Percentiles rank a stretch among this genome's conserved stretches.
These are phyloP conservation scores for Trichosporon sp. DNA, from an alignment of 1,284 basidiomycete species.

Conservation along the genomic window DNA sequence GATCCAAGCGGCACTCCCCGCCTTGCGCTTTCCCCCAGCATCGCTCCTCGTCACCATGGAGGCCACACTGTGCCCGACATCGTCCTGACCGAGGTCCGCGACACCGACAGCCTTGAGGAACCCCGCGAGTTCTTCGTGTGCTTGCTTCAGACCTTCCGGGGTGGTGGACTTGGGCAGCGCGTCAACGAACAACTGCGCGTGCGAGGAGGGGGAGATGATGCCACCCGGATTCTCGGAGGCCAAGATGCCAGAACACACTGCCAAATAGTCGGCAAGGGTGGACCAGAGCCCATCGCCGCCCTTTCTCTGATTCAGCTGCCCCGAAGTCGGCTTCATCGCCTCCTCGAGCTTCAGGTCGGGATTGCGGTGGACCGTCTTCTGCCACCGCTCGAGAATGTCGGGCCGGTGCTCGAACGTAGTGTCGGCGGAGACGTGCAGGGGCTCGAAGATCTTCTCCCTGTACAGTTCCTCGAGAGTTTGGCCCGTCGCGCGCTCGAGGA, in stretches of 20 bases:
- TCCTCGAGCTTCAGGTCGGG: conserved; percentile 41
- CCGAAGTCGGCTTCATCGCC: background rate
- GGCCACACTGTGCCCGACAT: background rate
- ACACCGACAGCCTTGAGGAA: background rate
- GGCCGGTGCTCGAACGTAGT: background rate
- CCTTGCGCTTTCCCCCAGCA: conserved; percentile 28
- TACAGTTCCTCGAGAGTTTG: background rate
- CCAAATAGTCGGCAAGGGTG: background rate
- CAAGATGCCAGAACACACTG: background rate
- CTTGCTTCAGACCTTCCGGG: background rate
- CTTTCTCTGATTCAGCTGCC: background rate
- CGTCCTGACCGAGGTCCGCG: background rate
- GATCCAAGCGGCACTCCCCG: conserved; percentile 30
- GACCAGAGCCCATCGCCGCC: conserved; percentile 4
- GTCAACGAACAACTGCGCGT: background rate
- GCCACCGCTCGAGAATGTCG: background rate
- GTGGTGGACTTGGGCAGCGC: background rate
- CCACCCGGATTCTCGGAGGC: background rate
- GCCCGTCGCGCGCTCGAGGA: conserved; percentile 37
- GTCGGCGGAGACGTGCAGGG: background rate
- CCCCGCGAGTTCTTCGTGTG: background rate
- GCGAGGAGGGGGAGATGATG: background rate
- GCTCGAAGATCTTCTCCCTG: background rate
- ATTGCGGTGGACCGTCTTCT: background rate
- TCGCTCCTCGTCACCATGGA: background rate